phyloP scores from a whole-genome alignment of 768 basidiomycete species.

The Rhodotorula toruloides region DNA sequence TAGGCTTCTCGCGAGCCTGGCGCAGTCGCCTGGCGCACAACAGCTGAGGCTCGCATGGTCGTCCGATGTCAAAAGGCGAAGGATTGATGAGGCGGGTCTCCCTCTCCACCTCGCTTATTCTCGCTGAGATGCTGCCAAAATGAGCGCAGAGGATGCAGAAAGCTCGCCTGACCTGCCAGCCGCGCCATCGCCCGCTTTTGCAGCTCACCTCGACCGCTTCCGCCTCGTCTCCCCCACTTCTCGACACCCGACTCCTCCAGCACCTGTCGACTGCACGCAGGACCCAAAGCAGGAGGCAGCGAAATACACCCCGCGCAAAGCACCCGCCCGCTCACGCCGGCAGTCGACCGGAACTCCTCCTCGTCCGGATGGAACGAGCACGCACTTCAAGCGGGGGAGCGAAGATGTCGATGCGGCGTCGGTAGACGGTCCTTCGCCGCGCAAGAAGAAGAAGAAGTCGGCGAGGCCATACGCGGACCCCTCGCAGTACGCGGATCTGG shows the following conservation, averaged over 20 bases:
- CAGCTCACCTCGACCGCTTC: conserved; percentile 7
- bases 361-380: conserved; percentile 2
- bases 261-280: background rate
- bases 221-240: background rate
- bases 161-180: background rate
- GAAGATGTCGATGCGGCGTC: background rate
- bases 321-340: too few species aligned
- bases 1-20: background rate
- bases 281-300: background rate
- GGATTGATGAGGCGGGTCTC: too few species aligned
- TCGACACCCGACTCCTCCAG: background rate
- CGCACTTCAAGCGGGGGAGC: background rate
- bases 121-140: background rate
- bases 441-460: conserved; percentile 26
- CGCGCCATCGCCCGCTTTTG: background rate
- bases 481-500: conserved; percentile 15
- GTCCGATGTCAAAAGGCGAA: too few species aligned
- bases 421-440: background rate
- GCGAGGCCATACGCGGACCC: conserved; percentile 21
- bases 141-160: background rate
- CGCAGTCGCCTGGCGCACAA: background rate
- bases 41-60: background rate
- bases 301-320: background rate
- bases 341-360: background rate
- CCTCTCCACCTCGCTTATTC: background rate